These are phyloP conservation scores for Malassezia equina DNA, from an alignment of 1,284 basidiomycete genomes.

Conservation along the genomic window DNA sequence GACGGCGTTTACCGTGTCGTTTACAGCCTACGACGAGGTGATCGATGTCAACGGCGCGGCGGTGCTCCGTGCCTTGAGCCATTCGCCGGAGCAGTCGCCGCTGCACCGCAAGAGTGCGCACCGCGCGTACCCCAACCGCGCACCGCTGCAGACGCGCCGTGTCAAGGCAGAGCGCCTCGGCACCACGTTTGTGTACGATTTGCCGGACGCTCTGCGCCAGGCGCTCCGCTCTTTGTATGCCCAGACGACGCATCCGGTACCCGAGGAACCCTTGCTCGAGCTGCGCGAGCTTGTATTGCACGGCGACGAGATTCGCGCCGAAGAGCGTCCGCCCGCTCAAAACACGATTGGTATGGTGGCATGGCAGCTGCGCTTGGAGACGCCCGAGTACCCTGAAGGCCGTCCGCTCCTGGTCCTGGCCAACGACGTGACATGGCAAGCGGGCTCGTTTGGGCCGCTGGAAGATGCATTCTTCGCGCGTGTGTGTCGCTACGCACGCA, in stretches of 20 bases:
- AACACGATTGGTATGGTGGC: conserved; percentile 97
- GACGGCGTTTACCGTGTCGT: conserved; percentile 96
- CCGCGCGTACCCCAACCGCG: conserved; percentile 80
- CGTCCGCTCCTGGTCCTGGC: conserved; percentile 81
- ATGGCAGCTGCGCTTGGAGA: conserved; percentile 86
- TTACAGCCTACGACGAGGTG: conserved; percentile 97
- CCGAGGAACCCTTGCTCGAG: conserved; percentile 63
- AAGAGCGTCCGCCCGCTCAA: conserved; percentile 80
- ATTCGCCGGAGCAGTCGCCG: conserved; percentile 24
- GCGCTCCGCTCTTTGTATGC: conserved; percentile 87
- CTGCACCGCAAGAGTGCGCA: conserved; percentile 34
- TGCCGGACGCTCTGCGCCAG: conserved; percentile 96
- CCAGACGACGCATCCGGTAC: conserved; percentile 28
- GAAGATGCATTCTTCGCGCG: conserved; percentile 97
- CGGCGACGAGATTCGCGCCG: conserved; percentile 75
- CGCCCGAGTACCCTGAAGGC: conserved; percentile 85
- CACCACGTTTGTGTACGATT: conserved; percentile 95
- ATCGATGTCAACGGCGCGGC: conserved; percentile 85
- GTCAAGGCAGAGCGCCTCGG: conserved; percentile 98
- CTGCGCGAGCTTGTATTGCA: conserved; percentile 77
- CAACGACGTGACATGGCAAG: conserved; percentile 98
- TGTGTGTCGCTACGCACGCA: conserved; percentile 83
- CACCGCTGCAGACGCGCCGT: conserved; percentile 95
- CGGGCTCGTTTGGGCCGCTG: conserved; percentile 89
- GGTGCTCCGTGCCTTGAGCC: conserved; percentile 66